Evolutionary conservation across 768 basidiomycete species (phyloP), one percentile per base, ranked within the genome.

Genomic region (Kwoniella mangroviensis): DNA sequence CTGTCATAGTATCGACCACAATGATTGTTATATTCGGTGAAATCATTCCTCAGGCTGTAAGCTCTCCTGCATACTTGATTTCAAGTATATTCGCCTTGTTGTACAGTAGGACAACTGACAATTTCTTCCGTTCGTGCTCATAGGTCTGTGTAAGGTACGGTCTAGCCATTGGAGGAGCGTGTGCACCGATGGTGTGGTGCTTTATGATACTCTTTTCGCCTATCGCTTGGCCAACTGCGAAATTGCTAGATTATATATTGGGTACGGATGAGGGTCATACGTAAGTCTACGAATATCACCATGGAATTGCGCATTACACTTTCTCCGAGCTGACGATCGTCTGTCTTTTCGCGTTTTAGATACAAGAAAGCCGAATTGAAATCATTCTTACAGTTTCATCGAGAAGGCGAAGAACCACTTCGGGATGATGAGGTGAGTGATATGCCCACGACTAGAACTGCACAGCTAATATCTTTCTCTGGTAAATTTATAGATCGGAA

Each of bases 161-260:
- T 59, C 88, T 94, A 17, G 83, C 88, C 2, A 90, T 95, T 67
- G 93, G 93, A 17, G 92, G 92, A 0, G 86, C 84, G 21, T 92
- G 91, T 68, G 88, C 91, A 0, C 91, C 90, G 0, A 86, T 93
- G 69, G 92, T 94, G 4, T 86, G 90, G 6, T 82, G 78, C 9
- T 83, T 93, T 68, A 93, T 94, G 91, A 90, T 88, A 78, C 75
- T 91, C 26, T 85, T 87, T 65, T 89, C 90, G 10, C 93, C 93
- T 4, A 85, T 95, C 70, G 92, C 93, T 0, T 94, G 86, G 81
- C 88, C 88, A 1, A 87, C 87, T 58, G 87, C 88, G 21, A 89
- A 87, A 70, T 83, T 98, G 0, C 88, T 99, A 41, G 96, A 98
- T 80, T 85, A 83, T 58, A 87, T 90, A 2, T 88, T 98, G 2